Percentiles rank a stretch among this genome's conserved stretches.
Conservation (phyloP, 495 filamentous ascomycete genomes). For the Daldinia vernicosa region DNA sequence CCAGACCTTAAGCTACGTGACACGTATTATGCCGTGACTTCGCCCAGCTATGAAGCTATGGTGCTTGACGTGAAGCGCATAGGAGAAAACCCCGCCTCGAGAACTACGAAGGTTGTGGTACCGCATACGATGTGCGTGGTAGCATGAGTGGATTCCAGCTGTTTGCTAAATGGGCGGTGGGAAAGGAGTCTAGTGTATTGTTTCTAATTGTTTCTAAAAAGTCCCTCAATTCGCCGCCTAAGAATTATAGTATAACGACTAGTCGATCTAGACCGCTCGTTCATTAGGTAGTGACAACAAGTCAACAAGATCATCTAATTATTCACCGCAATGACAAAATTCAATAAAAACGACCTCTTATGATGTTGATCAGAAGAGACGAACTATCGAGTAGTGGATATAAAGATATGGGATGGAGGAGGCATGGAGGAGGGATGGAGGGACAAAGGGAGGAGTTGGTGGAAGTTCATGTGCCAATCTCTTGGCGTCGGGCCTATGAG, state of each 20-base stretch:
- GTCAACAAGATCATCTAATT: not conserved
- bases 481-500: constrained; percentile 7
- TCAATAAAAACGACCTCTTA: not conserved
- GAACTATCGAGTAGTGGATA: not conserved
- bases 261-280: constrained; percentile 1
- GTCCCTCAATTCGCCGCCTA: not conserved
- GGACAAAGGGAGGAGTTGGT: not conserved
- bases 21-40: not conserved
- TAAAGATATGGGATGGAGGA: not conserved
- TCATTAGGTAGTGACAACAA: not conserved
- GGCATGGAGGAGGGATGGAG: too few relatives aligned
- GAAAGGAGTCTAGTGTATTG: not conserved
- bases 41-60: not conserved
- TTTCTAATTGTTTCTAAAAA: not conserved
- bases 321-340: constrained; percentile 1
- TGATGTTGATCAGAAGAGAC: not conserved
- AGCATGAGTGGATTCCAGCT: not conserved
- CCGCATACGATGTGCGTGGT: not conserved
- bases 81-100: constrained; percentile 1
- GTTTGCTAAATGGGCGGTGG: constrained; percentile 1
- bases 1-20: constrained; percentile 1
- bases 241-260: constrained; percentile 1
- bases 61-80: not conserved
- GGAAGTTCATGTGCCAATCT: constrained; percentile 2
- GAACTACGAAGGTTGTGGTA: not conserved